Percentiles rank a stretch among this genome's conserved stretches.
phyloP scores from a whole-genome alignment of 495 filamentous ascomycete genomes.

The Penicillium waksmanii region DNA sequence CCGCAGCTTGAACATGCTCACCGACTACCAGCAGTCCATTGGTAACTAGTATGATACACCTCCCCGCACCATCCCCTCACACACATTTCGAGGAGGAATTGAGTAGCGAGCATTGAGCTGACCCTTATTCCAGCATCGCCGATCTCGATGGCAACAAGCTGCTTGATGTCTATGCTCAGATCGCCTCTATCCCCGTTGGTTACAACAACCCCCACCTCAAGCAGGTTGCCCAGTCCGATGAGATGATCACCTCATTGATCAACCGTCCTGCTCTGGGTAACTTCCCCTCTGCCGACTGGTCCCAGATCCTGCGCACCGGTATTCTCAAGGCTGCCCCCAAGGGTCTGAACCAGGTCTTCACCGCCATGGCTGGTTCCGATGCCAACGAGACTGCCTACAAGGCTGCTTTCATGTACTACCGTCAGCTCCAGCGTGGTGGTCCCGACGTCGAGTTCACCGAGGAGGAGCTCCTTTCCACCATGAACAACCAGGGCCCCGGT shows the following conservation, averaged over 20 bases:
- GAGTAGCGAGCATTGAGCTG: constrained; percentile 28
- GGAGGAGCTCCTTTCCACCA: constrained; percentile 75
- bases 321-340: constrained; percentile 87
- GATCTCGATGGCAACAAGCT: constrained; percentile 76
- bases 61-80: background rate
- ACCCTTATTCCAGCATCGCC: constrained; percentile 61
- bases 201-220: constrained; percentile 91
- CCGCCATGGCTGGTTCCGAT: constrained; percentile 91
- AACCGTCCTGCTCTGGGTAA: constrained; percentile 96
- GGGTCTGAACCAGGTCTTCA: constrained; percentile 95
- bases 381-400: constrained; percentile 99
- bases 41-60: constrained; percentile 59
- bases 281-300: constrained; percentile 93
- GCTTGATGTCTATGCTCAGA: constrained; percentile 87
- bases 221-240: constrained; percentile 68
- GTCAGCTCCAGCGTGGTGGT: constrained; percentile 86
- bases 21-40: constrained; percentile 72
- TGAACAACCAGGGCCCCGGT: constrained; percentile 85
- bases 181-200: constrained; percentile 94
- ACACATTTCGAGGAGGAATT: background rate
- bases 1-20: constrained; percentile 88
- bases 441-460: constrained; percentile 78
- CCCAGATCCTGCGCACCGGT: constrained; percentile 80
- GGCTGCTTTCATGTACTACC: constrained; percentile 97
- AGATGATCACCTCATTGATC: constrained; percentile 84